Evolutionary conservation across 2,329 filamentous ascomycete species (phyloP).

Genomic region (Aspergillus fructus): DNA sequence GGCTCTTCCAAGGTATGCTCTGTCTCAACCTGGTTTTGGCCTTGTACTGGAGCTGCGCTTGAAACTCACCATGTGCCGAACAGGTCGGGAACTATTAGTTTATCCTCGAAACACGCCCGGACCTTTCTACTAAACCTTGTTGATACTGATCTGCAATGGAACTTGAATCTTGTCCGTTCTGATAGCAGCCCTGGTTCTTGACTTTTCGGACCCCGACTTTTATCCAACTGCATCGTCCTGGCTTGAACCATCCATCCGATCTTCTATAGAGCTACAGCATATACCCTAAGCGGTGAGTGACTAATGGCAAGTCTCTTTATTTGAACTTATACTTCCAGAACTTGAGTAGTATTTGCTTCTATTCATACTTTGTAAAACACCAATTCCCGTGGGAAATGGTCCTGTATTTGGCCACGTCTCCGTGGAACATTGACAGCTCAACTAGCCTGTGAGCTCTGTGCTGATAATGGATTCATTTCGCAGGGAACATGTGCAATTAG

Average conservation of each 20-base stretch:
- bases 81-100: neutral
- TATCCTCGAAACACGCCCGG: neutral
- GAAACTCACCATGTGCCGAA: neutral
- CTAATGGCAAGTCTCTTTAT: neutral
- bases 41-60: neutral
- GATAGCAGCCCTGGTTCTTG: constrained; percentile 8
- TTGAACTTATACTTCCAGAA: no score
- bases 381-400: neutral
- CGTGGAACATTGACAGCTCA: neutral
- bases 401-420: neutral
- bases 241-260: neutral
- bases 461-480: neutral
- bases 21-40: neutral
- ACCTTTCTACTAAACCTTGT: neutral
- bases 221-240: neutral
- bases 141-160: constrained; percentile 7
- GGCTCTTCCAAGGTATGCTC: neutral
- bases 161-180: neutral
- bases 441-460: neutral
- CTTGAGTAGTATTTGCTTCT: neutral
- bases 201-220: constrained; percentile 5
- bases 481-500: constrained; percentile 25
- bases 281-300: neutral
- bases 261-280: neutral
- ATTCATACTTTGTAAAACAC: neutral